Base-by-base conservation (phyloP, 1,284 basidiomycete species). In the Puccinia hordei region DNA sequence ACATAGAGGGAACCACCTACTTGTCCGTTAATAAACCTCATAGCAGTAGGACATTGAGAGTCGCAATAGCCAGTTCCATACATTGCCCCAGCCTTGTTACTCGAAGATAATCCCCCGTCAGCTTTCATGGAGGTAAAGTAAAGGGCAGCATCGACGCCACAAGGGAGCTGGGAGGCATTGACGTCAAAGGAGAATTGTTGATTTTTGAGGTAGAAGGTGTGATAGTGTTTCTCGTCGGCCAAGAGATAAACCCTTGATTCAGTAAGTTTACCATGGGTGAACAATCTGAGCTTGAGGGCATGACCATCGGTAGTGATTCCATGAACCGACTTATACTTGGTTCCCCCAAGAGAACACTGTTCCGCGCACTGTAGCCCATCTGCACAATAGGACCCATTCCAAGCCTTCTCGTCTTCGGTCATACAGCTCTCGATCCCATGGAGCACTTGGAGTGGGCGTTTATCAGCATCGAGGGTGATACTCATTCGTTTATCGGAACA, bases 21-120 rank as follows among this genome's bases (percentile, higher is more conserved):
- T 86, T 86, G 83, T 82, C 89, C 89, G 83, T 88, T 87, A 83
- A 89, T 88, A 84, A 89, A 89, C 84, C 89, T 89, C 84, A 89
- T 86, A 81, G 89, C 88, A 27, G 87, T 87, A 12, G 85, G 85
- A 81, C 85, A 85, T 82, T 85, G 85, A 33, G 85, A 83, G 82
- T 86, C 85, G 73, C 85, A 85, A 83, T 86, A 86, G 19, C 85
- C 85, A 12, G 81, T 78, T 81, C 76, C 76, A 61, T 71, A 79
- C 55, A 46, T 79, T 13, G 76, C 51, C 12, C 76, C 76, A n/a
- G 76, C 76, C n/a, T 24, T 17, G 41, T 71, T 79, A 27, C 17
- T n/a, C 0, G 22, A n/a, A 19, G 83, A 73, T 72, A 73, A 41
- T 13, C 83, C 83, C 66, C 83, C 83, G 68, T 84, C 83, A 27